These are phyloP conservation scores for Claviceps maximensis DNA, from an alignment of 2,329 filamentous ascomycete genomes.

Conservation along the genomic window DNA sequence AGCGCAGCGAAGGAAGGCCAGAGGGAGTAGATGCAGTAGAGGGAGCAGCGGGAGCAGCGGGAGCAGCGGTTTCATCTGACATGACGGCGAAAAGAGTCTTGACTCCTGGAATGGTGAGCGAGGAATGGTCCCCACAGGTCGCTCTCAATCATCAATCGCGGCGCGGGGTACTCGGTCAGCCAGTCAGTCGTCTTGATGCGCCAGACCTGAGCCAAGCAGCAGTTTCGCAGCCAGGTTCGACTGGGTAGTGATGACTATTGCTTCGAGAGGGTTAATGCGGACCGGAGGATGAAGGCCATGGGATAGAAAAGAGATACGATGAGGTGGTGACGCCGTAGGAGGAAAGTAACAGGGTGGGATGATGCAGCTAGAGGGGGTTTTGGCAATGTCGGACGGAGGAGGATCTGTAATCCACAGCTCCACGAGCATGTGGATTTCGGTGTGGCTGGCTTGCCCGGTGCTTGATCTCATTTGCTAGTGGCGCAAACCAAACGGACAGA, in stretches of 20 bases:
- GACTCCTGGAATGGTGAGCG: not conserved
- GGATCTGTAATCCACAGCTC: too few relatives aligned
- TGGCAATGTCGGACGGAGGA: not conserved
- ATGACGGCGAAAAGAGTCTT: constrained; percentile 9
- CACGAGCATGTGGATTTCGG: too few relatives aligned
- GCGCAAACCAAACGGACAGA: too few relatives aligned
- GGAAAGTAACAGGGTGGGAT: too few relatives aligned
- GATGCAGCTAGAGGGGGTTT: too few relatives aligned
- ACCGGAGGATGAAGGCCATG: not conserved
- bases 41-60: not conserved
- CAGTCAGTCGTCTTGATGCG: not conserved
- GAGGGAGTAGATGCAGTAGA: constrained; percentile 6
- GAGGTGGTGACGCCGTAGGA: not conserved
- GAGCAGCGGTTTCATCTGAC: constrained; percentile 12
- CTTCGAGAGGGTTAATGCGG: not conserved
- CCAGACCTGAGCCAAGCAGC: not conserved
- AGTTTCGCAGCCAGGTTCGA: not conserved
- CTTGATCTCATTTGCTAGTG: too few relatives aligned
- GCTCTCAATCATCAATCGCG: too few relatives aligned
- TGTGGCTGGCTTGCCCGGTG: too few relatives aligned
- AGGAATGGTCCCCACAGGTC: not conserved
- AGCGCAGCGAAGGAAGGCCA: constrained; percentile 22
- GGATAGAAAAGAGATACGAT: not conserved
- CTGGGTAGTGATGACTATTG: not conserved
- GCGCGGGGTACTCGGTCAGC: too few relatives aligned